Conservation (phyloP, 2,329 filamentous ascomycete species). For the Penicillium rolfsii region DNA sequence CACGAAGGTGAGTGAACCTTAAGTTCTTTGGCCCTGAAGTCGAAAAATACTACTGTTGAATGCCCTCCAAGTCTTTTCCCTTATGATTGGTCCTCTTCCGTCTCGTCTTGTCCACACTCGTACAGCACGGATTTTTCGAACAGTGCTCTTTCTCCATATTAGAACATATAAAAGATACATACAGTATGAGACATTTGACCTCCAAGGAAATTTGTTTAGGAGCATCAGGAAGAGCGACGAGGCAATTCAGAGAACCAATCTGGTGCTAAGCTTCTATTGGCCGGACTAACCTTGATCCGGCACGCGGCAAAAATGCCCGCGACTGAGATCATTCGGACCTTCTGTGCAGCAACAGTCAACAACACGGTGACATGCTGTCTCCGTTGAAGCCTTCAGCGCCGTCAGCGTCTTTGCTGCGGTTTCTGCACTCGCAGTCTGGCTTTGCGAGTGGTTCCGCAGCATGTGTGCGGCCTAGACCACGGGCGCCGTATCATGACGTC, state of each 20-base stretch:
- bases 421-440: slow-evolving; percentile 72
- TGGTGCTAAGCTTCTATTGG: not conserved
- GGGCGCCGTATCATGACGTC: slow-evolving; percentile 20
- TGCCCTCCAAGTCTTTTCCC: too few relatives aligned
- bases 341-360: slow-evolving; percentile 14
- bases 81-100: too few relatives aligned
- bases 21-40: too few relatives aligned
- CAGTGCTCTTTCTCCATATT: too few relatives aligned
- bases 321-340: slow-evolving; percentile 18
- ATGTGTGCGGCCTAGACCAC: slow-evolving; percentile 26
- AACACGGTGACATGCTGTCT: slow-evolving; percentile 44
- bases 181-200: not conserved
- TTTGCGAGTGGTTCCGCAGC: slow-evolving; percentile 48
- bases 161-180: too few relatives aligned
- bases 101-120: too few relatives aligned
- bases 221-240: not conserved
- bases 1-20: too few relatives aligned
- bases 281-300: slow-evolving; percentile 45
- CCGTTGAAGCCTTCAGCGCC: slow-evolving; percentile 49
- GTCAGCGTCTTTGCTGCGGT: slow-evolving; percentile 66
- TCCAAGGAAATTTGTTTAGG: not conserved
- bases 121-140: not conserved
- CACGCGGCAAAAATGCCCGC: slow-evolving; percentile 23
- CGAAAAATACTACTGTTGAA: too few relatives aligned
- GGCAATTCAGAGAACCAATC: slow-evolving; percentile 5